Evolutionary conservation across 2,329 filamentous ascomycete genomes (phyloP), one percentile per base, ranked within the genome.

Genomic region (Pseudogymnoascus sp.): DNA sequence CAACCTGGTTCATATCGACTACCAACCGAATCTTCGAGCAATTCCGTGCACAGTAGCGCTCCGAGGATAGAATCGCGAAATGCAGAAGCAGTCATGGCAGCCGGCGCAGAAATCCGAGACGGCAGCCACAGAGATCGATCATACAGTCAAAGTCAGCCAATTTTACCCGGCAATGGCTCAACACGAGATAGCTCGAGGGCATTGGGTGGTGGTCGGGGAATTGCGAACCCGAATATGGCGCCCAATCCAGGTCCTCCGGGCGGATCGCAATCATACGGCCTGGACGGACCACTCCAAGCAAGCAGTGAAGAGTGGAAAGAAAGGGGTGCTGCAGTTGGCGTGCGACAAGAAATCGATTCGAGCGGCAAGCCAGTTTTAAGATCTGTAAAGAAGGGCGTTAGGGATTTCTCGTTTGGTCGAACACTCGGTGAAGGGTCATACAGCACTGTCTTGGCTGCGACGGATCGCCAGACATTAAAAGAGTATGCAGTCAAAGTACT

Each of bases 401-500:
- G 95, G 68, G 95, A 99, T 77, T 99, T 99, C 76, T 88, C 88
- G 38, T 99, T 99, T 77, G 93, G 93, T 23, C 85, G 90, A 62
- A 88, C 93, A 2, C 81, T 99, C 1, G 95, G 95, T 64, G 95
- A 99, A 76, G 95, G 95, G 25, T 99, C 95, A 5, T 99, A 99
- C 82, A 97, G 93, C 72, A 97, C 93, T 7, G 95, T 99, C 38
- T 86, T 95, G 67, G 86, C 95, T 61, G 95, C 93, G 38, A 96
- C 92, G 3, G 95, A 99, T 75, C 87, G 93, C 65, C 91, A 96
- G 75, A 96, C 91, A 1, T 79, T 96, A 64, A 96, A 96, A 71
- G 93, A 99, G 75, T 97, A 97, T 73, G 95, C 95, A 25, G 93
- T 99, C 77, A 99, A 99, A 75, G 93, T 99, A 14, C 84, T 99